Conservation (phyloP, 2,329 filamentous ascomycete species). For the Aspergillus phoenicis region DNA sequence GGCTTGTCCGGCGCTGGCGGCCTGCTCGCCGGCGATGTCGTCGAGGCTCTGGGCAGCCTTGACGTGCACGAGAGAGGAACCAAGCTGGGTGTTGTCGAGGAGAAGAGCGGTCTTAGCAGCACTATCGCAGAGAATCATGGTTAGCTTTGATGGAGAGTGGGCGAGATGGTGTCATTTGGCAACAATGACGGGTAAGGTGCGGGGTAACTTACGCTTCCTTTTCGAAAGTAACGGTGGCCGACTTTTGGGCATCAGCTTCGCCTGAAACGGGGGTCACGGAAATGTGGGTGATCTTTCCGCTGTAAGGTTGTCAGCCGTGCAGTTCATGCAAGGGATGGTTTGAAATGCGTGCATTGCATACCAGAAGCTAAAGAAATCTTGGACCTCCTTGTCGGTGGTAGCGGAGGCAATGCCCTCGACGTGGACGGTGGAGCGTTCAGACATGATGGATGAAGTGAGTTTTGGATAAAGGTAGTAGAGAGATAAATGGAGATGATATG, state of each 20-base stretch:
- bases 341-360: constrained; percentile 47
- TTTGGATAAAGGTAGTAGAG: neutral
- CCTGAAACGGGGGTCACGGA: constrained; percentile 66
- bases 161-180: constrained; percentile 12
- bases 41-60: constrained; percentile 69
- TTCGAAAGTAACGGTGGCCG: constrained; percentile 92
- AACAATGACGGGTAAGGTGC: constrained; percentile 18
- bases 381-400: constrained; percentile 87
- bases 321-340: neutral
- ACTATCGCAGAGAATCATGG: constrained; percentile 26
- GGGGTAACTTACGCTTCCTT: constrained; percentile 70
- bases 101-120: constrained; percentile 96
- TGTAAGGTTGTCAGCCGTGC: constrained; percentile 40
- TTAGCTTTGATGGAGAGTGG: neutral
- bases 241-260: constrained; percentile 66
- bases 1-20: constrained; percentile 55
- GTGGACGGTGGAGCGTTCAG: constrained; percentile 68
- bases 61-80: constrained; percentile 74
- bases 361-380: constrained; percentile 97
- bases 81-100: constrained; percentile 94
- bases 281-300: constrained; percentile 87
- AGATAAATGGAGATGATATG: neutral
- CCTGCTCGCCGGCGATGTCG: constrained; percentile 63
- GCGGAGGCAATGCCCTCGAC: constrained; percentile 84
- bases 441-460: constrained; percentile 49